A percentile compares a stretch with the other conserved stretches of the same genome.
Conservation (phyloP, 345 rosid genomes). For the Gossypium thurberi region DNA sequence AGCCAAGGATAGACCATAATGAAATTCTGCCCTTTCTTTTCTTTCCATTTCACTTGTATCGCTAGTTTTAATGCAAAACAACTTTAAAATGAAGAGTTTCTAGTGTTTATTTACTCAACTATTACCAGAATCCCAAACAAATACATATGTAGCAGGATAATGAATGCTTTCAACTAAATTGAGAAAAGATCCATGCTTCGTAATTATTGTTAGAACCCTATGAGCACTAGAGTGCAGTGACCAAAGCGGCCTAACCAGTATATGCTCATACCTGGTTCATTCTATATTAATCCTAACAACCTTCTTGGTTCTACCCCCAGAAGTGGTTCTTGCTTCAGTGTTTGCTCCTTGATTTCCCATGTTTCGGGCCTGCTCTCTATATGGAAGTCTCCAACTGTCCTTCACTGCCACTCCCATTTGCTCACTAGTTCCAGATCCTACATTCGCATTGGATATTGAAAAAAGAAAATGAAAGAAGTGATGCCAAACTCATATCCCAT, state of each 20-base stretch:
- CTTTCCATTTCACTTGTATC: too few relatives aligned
- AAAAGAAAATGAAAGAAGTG: not conserved
- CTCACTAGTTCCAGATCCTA: constrained; percentile 27
- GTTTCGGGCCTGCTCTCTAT: constrained; percentile 6
- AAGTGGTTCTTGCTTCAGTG: constrained; percentile 7
- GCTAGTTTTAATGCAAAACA: not conserved
- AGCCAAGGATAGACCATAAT: too few relatives aligned
- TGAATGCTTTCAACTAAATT: not conserved
- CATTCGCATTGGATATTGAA: constrained; percentile 4
- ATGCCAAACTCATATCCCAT: not conserved
- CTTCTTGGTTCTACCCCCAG: constrained; percentile 36
- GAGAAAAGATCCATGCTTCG: not conserved
- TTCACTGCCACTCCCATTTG: constrained; percentile 1
- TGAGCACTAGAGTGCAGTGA: not conserved
- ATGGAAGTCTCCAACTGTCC: constrained; percentile 44
- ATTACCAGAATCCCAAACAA: not conserved
- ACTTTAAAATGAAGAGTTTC: not conserved
- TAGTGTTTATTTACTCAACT: not conserved
- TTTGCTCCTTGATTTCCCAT: constrained; percentile 9
- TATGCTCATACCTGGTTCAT: constrained; percentile 11
- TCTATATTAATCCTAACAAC: constrained; percentile 75
- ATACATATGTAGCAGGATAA: not conserved
- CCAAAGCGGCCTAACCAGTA: not conserved
- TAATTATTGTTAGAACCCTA: not conserved
- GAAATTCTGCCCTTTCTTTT: too few relatives aligned